Evolutionary conservation across 331 rosid genomes (phyloP), one percentile per base, ranked within the genome.

Genomic region (Rosa hybrid): DNA sequence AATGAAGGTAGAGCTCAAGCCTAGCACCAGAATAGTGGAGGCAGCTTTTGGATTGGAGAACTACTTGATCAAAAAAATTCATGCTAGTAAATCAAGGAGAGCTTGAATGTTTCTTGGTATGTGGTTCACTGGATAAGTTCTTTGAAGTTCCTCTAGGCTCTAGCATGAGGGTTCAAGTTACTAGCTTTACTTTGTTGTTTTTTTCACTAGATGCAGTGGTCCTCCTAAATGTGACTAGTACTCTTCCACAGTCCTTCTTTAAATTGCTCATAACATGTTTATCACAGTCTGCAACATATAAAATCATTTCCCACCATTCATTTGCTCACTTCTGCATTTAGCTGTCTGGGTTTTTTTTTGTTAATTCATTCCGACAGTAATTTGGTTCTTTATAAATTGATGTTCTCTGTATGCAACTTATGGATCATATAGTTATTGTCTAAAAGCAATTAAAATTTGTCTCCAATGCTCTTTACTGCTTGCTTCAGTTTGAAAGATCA

Each of bases 31-130:
- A 85, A 82, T 87, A 65, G 88, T 87, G 75, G 91, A 90, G 70
- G 94, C 88, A 56, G 94, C 90, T 70, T 50, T 77, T 78, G 92
- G 88, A 77, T 89, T 91, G 86, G 94, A 89, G 81, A 86, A 90
- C 84, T 86, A 86, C 85, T 81, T 91, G 82, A 90, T 91, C 56
- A 78, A 82, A 57, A 89, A 81, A 88, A 80, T 83, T 85, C 80
- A 73, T 34, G 75, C 82, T n/a, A 84, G 65, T 12, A 87, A 68
- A 68, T 62, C 89, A 65, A 78, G 86, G 68, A 79, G 78, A 51
- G 25, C 30, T 60, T 88, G 44, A 76, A 45, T 62, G 44, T 49
- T 62, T 16, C 16, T 23, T 25, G 54, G 44, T 8, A 75, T 4
- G 10, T 74, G 68, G n/a, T 34, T 72, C 46, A 23, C 67, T 54